Base-by-base conservation (phyloP, 163 green algal genomes). In the Coccomyxa subellipsoidea region DNA sequence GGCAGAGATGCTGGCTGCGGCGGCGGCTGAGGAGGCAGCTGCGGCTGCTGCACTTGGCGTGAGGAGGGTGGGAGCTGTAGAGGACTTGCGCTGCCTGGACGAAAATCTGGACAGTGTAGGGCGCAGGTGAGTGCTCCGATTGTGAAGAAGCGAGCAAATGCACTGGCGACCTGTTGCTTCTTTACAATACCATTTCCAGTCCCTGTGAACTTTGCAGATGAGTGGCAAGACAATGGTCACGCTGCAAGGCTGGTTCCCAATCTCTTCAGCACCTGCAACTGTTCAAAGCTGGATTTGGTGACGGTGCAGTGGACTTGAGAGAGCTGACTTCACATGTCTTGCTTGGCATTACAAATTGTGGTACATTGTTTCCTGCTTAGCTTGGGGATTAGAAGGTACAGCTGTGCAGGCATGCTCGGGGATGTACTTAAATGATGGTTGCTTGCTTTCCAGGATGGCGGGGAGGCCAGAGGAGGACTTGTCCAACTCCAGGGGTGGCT, bases 1-100 rank as follows among this genome's bases (percentile, higher is more conserved):
- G 39, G 90, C 92, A 23, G 88, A 88, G 31, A 91, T 94, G 84
- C 86, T 97, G 77, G 92, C 91, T 47, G 89, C 92, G 71, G 91
- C 89, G 32, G 93, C 94, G 25, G 92, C 91, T 12, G 94, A 95
- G 85, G 94, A 96, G 80, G 94, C 93, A 29, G 93, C 92, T 7
- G 94, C 93, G 15, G 92, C 91, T 54, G 89, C 88, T 29, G 89
- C 87, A 37, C 86, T 91, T 75, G 86, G 78, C 81, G 88, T 92
- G 84, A 82, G 83, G 12, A 87, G 90, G 15, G 88, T 95, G 9
- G 89, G 86, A 5, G 87, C 88, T n/a, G 86, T 92, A 72, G 91
- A 92, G 32, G 92, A 94, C 82, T 71, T 95, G 84, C 83, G 82
- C 53, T 88, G 88, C 77, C 84, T 92, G 71, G 91, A 95, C 53